phyloP scores from a whole-genome alignment of 148 eudicot genomes.

The Salicornia ramosissima region DNA sequence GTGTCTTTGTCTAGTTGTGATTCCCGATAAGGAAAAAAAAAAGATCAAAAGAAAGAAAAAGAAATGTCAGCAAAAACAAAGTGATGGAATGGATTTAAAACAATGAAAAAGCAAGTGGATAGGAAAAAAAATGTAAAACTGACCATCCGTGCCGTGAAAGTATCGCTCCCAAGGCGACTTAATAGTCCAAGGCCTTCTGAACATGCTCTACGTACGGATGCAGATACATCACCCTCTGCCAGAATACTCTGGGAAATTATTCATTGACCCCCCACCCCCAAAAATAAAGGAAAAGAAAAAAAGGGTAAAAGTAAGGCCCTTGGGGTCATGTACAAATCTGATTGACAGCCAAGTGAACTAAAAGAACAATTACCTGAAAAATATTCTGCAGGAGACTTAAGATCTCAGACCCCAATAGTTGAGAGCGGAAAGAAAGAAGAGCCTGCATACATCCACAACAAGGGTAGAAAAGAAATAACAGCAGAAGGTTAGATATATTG shows the following conservation, averaged over 20 bases:
- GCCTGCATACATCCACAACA: constrained; percentile 46
- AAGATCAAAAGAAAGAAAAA: constrained; percentile 4
- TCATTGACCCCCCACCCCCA: neutral
- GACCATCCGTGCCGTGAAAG: constrained; percentile 86
- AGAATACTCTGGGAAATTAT: constrained; percentile 59
- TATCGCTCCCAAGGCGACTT: constrained; percentile 90
- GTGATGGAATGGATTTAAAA: neutral
- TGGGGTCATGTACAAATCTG: neutral
- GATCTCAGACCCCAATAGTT: constrained; percentile 68
- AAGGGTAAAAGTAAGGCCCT: neutral
- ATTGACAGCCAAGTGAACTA: neutral
- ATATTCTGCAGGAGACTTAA: constrained; percentile 65
- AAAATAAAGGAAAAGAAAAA: neutral
- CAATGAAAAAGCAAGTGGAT: constrained; percentile 6
- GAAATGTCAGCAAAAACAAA: neutral
- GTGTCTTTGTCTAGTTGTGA: constrained; percentile 58
- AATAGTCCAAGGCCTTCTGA: constrained; percentile 94
- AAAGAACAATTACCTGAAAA: constrained; percentile 60
- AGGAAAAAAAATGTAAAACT: constrained; percentile 28
- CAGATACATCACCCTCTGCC: constrained; percentile 86
- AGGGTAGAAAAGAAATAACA: constrained; percentile 12
- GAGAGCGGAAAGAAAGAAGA: constrained; percentile 72
- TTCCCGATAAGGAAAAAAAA: constrained; percentile 4
- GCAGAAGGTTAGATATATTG: constrained; percentile 12
- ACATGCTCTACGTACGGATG: constrained; percentile 90